A percentile compares a stretch with the other conserved stretches of the same genome.
Evolutionary conservation across 1,139 yeast genomes (phyloP).

Genomic region (Yamadazyma sp.): DNA sequence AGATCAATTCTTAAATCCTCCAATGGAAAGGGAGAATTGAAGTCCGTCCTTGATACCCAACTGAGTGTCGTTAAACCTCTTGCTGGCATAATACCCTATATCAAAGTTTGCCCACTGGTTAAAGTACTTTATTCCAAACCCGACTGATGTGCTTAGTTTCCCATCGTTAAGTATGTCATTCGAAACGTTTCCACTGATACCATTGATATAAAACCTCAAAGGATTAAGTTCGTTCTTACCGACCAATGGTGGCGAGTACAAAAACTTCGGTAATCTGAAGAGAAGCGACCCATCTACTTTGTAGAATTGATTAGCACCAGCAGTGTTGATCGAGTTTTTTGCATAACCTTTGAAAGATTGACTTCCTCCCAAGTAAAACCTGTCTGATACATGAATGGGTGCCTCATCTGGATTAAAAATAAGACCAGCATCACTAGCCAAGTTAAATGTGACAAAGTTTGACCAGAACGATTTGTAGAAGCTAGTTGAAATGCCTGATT

Average conservation of each 20-base stretch:
- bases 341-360: constrained; percentile 40
- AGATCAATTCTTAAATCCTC: constrained; percentile 33
- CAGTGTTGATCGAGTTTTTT: constrained; percentile 34
- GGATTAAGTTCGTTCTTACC: constrained; percentile 31
- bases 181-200: constrained; percentile 33
- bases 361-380: constrained; percentile 50
- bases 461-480: constrained; percentile 38
- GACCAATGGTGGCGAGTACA: constrained; percentile 20
- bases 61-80: constrained; percentile 22
- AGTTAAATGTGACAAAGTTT: constrained; percentile 27
- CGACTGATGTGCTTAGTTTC: constrained; percentile 33
- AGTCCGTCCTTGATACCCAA: constrained; percentile 46
- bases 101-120: constrained; percentile 49
- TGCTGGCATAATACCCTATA: constrained; percentile 44
- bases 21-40: constrained; percentile 47
- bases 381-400: constrained; percentile 45
- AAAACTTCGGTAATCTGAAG: constrained; percentile 36
- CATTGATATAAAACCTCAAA: constrained; percentile 43
- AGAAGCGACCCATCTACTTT: constrained; percentile 34
- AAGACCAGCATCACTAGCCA: constrained; percentile 33
- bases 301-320: constrained; percentile 45
- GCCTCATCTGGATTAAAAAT: constrained; percentile 21
- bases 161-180: constrained; percentile 26
- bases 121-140: constrained; percentile 44
- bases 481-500: constrained; percentile 26